Percentiles rank a stretch among this genome's conserved stretches.
Conservation (phyloP, 2,329 filamentous ascomycete genomes). For the Coniochaeta sp. region DNA sequence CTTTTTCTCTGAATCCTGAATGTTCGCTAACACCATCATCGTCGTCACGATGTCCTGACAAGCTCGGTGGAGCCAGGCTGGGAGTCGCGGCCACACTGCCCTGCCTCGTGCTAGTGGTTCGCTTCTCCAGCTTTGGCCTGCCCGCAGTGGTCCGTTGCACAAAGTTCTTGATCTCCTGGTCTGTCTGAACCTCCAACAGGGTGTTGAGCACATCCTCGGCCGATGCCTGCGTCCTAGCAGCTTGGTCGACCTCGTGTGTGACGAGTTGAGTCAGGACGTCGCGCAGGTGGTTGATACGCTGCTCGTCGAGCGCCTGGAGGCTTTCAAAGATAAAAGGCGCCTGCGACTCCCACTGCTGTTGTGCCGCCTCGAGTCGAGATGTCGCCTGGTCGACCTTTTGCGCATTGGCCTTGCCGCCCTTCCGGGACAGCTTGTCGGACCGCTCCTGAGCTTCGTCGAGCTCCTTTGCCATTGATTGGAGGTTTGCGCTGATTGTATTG, state of each 20-base stretch:
- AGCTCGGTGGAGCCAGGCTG: constrained; percentile 20
- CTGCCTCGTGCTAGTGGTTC: constrained; percentile 22
- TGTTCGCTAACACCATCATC: constrained; percentile 38
- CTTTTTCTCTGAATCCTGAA: constrained; percentile 29
- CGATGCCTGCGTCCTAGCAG: constrained; percentile 65
- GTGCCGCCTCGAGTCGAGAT: constrained; percentile 67
- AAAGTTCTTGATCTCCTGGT: constrained; percentile 78
- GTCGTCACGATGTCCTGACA: constrained; percentile 20
- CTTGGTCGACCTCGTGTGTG: constrained; percentile 84
- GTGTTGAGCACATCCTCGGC: constrained; percentile 75
- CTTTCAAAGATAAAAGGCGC: constrained; percentile 93
- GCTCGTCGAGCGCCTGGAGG: constrained; percentile 85
- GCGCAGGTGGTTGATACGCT: constrained; percentile 78
- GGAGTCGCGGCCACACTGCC: constrained; percentile 25
- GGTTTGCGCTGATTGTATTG: constrained; percentile 71
- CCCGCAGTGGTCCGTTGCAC: constrained; percentile 34
- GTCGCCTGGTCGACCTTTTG: constrained; percentile 71
- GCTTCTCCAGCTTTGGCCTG: constrained; percentile 34
- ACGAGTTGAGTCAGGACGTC: constrained; percentile 88
- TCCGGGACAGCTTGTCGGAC: constrained; percentile 74
- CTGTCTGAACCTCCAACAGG: constrained; percentile 79
- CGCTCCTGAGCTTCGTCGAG: constrained; percentile 79
- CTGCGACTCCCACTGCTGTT: constrained; percentile 84
- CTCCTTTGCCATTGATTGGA: constrained; percentile 73
- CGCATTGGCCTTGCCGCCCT: constrained; percentile 67